phyloP scores from a whole-genome alignment of 805 yeast species.

The Myxozyma monticola region DNA sequence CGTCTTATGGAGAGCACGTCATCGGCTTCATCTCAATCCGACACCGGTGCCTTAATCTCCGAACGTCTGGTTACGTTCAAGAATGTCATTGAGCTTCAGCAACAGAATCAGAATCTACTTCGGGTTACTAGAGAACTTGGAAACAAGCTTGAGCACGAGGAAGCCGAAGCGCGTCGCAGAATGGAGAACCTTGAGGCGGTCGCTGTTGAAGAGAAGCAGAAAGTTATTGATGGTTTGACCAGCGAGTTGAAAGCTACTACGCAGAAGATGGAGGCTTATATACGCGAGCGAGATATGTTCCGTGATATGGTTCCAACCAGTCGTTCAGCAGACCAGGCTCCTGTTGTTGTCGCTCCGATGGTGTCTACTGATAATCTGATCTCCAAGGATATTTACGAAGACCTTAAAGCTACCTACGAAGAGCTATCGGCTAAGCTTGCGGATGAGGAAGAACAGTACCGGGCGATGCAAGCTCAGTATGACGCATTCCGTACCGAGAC shows the following conservation, averaged over 20 bases:
- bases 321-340: background rate
- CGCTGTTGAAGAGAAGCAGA: conserved; percentile 40
- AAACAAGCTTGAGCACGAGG: conserved; percentile 65
- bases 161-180: conserved; percentile 37
- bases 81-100: conserved; percentile 64
- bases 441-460: conserved; percentile 31
- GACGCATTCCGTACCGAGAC: conserved; percentile 47
- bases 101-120: conserved; percentile 71
- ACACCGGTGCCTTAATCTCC: conserved; percentile 69
- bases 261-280: conserved; percentile 52
- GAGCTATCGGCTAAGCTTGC: conserved; percentile 6
- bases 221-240: conserved; percentile 37
- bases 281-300: conserved; percentile 70
- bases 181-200: conserved; percentile 36
- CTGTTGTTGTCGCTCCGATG: background rate
- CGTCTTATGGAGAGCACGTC: conserved; percentile 36
- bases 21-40: conserved; percentile 48
- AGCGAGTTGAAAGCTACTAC: conserved; percentile 48
- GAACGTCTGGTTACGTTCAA: conserved; percentile 72
- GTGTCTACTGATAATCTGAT: background rate
- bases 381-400: conserved; percentile 15
- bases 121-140: conserved; percentile 71
- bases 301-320: conserved; percentile 38
- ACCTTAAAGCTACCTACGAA: conserved; percentile 4
- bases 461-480: conserved; percentile 38